Percentiles rank a stretch among this genome's conserved stretches.
phyloP scores from a whole-genome alignment of 345 rosid genomes.

The Hevea brasiliensis region DNA sequence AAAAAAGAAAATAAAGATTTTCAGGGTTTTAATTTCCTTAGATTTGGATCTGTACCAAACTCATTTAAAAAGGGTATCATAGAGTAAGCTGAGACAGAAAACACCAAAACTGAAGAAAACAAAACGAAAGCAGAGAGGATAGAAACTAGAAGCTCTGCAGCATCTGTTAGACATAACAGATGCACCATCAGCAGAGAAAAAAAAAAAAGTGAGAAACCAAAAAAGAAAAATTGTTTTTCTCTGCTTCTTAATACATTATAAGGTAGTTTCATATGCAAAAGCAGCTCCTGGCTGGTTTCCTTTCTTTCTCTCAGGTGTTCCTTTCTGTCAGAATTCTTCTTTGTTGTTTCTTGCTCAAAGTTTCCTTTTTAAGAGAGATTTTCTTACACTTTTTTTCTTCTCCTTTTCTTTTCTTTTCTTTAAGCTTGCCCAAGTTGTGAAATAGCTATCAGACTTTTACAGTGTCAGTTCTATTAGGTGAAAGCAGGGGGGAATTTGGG shows the following conservation, averaged over 20 bases:
- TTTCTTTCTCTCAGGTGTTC: constrained; percentile 6
- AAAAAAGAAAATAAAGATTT: too few species aligned
- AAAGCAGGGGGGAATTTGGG: neutral
- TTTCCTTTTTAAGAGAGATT: constrained; percentile 8
- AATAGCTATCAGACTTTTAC: neutral
- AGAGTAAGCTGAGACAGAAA: constrained; percentile 12
- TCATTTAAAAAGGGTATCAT: constrained; percentile 15
- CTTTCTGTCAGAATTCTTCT: constrained; percentile 16
- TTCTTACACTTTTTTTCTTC: neutral
- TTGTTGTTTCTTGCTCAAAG: constrained; percentile 8
- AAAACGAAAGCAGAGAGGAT: neutral
- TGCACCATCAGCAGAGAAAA: neutral
- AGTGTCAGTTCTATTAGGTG: neutral
- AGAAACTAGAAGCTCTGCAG: neutral
- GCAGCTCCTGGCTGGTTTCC: neutral
- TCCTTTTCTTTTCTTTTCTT: neutral
- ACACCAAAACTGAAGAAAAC: neutral
- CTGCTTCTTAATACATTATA: neutral
- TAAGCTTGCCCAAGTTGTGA: too few species aligned
- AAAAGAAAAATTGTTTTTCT: neutral
- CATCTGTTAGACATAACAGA: neutral
- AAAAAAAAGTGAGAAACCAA: too few species aligned
- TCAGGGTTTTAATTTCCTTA: neutral
- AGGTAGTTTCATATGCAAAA: neutral
- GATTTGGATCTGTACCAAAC: constrained; percentile 22